A percentile compares a stretch with the other conserved stretches of the same genome.
Conservation (phyloP, 2,329 filamentous ascomycete genomes). For the Xylariaceae sp. region DNA sequence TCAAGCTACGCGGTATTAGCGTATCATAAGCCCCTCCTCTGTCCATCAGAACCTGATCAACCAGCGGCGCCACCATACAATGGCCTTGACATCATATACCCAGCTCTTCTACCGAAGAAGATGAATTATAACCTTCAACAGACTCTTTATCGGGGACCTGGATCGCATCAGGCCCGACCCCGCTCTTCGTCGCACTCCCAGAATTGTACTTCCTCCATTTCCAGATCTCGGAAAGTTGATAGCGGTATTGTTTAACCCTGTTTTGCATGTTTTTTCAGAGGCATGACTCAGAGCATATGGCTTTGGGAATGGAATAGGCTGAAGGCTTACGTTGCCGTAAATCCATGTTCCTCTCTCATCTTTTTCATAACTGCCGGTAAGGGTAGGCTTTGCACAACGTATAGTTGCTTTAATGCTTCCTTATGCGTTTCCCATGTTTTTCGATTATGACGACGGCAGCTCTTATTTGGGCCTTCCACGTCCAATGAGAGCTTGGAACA, state of each 20-base stretch:
- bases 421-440: background rate
- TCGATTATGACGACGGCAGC: background rate
- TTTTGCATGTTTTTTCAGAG: background rate
- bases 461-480: background rate
- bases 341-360: background rate
- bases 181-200: background rate
- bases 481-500: background rate
- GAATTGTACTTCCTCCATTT: background rate
- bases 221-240: background rate
- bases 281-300: background rate
- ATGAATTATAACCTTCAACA: background rate
- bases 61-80: background rate
- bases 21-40: background rate
- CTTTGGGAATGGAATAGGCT: background rate
- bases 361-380: background rate
- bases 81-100: background rate
- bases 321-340: background rate
- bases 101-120: background rate
- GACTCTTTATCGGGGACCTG: background rate
- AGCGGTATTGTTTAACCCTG: background rate
- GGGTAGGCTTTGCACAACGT: background rate
- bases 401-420: background rate
- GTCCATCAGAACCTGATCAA: background rate
- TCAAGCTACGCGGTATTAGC: background rate
- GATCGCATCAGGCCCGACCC: background rate